Evolutionary conservation across 106 monocot species (phyloP).

Genomic region (Dendrobium huoshanense): DNA sequence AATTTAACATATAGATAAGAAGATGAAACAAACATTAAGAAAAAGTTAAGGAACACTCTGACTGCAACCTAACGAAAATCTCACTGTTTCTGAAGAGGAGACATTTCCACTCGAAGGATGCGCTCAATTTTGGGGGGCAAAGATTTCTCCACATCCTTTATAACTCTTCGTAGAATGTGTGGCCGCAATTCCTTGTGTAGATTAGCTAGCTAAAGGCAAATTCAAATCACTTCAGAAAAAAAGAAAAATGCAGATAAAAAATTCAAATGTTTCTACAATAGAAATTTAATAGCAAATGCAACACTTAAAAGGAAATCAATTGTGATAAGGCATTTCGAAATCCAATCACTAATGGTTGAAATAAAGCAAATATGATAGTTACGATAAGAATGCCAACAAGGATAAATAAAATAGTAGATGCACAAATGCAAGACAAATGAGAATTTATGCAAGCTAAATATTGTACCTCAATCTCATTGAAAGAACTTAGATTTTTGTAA

Average conservation of each 20-base stretch:
- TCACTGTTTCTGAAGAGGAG: constrained; percentile 99
- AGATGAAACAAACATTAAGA: background rate
- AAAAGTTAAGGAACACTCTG: background rate
- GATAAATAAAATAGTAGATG: background rate
- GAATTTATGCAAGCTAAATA: background rate
- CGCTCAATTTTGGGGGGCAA: constrained; percentile 99
- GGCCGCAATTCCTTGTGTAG: constrained; percentile 96
- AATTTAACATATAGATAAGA: background rate
- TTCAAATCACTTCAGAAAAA: constrained; percentile 1
- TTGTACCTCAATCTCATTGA: constrained; percentile 88
- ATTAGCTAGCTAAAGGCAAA: constrained; percentile 76
- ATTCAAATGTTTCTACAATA: background rate
- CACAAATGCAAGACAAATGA: constrained; percentile 1
- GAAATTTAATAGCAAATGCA: background rate
- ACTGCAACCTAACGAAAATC: constrained; percentile 7
- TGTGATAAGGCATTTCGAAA: background rate
- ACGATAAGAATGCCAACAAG: background rate
- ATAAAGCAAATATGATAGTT: background rate
- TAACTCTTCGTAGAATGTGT: constrained; percentile 91
- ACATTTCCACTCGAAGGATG: constrained; percentile 97
- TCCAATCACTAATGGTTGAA: background rate
- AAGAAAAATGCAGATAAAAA: background rate
- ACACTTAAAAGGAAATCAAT: background rate
- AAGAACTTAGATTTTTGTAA: constrained; percentile 94
- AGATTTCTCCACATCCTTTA: constrained; percentile 99